Evolutionary conservation across 1,139 yeast species (phyloP), one percentile per base, ranked within the genome.

Genomic region (Eremothecium cymbalariae): DNA sequence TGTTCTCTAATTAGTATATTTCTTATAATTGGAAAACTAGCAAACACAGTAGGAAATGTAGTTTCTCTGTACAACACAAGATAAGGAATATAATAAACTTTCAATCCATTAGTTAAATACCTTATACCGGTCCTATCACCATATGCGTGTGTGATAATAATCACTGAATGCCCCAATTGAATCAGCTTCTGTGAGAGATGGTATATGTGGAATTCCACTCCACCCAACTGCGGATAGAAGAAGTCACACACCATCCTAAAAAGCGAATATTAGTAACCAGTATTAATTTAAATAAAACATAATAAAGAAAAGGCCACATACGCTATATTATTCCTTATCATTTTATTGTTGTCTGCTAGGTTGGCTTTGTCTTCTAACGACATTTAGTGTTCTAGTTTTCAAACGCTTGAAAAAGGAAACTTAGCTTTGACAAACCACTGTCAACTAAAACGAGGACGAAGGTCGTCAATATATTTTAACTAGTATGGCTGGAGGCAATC

Each of bases 161-260:
- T 64, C n/a, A 93, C 98, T 3, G 86, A 77, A 55, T 93, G 98
- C 4, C 97, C 98, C 33, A 80, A 62, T 20, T 75, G 76, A 13
- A 86, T 81, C 40, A 90, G 71, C 51, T 81, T 77, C 58, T 85
- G 94, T 0, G 65, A 71, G 15, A 80, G 53, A 56, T 90, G 97
- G 58, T 84, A 86, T 16, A 90, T 85, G 55, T 93, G 98, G 43
- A 90, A 76, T 57, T 93, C 99, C 3, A 93, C 93, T 6, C 99
- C 99, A 2, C 99, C 99, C 0, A 96, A 81, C 56, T 93, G 98
- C 13, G 99, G 99, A 60, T 82, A 93, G 73, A 90, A 93, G 67
- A 86, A 93, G 61, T 93, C 99, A 27, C 95, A 81, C 3, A 88
- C 84, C 96, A 90, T 88, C 8, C 84, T 80, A 35, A 9, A 5